A percentile compares a stretch with the other conserved stretches of the same genome.
Evolutionary conservation across 2,329 filamentous ascomycete species (phyloP).

Genomic region (Alternaria panax): DNA sequence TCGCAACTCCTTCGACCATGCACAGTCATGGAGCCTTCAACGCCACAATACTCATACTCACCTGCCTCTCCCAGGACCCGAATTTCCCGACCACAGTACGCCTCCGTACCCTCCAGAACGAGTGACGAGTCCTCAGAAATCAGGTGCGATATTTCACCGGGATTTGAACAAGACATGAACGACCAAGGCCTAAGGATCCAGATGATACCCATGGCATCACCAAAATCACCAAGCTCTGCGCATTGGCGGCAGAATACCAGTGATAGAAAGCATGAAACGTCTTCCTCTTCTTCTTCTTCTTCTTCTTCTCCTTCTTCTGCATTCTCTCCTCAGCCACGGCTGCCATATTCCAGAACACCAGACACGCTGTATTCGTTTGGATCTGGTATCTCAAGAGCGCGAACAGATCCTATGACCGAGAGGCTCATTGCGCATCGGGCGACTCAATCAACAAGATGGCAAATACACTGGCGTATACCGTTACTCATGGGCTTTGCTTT

Average conservation of each 20-base stretch:
- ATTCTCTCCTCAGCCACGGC: constrained; percentile 18
- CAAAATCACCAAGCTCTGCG: constrained; percentile 31
- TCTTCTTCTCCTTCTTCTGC: constrained; percentile 18
- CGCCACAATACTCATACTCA: constrained; percentile 16
- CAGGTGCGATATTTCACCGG: constrained; percentile 21
- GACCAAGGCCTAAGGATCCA: constrained; percentile 38
- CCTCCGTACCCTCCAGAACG: constrained; percentile 22
- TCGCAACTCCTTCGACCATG: not conserved
- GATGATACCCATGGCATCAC: constrained; percentile 32
- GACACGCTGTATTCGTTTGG: constrained; percentile 30
- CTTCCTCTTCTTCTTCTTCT: constrained; percentile 25
- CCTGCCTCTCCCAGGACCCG: constrained; percentile 29
- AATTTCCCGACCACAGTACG: constrained; percentile 25
- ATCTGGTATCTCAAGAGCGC: constrained; percentile 30
- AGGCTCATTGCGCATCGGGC: constrained; percentile 41
- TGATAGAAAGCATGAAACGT: constrained; percentile 24
- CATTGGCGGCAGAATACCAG: constrained; percentile 24
- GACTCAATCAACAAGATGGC: constrained; percentile 43
- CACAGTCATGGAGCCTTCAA: constrained; percentile 12
- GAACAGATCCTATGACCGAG: constrained; percentile 41
- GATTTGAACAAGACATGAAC: constrained; percentile 26
- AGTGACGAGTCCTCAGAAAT: constrained; percentile 25
- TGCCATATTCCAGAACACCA: constrained; percentile 28
- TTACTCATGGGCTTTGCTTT: constrained; percentile 37
- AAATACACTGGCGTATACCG: constrained; percentile 49